These are phyloP conservation scores for Mycosphaerella sp. DNA, from an alignment of 2,329 filamentous ascomycete genomes.

Conservation along the genomic window DNA sequence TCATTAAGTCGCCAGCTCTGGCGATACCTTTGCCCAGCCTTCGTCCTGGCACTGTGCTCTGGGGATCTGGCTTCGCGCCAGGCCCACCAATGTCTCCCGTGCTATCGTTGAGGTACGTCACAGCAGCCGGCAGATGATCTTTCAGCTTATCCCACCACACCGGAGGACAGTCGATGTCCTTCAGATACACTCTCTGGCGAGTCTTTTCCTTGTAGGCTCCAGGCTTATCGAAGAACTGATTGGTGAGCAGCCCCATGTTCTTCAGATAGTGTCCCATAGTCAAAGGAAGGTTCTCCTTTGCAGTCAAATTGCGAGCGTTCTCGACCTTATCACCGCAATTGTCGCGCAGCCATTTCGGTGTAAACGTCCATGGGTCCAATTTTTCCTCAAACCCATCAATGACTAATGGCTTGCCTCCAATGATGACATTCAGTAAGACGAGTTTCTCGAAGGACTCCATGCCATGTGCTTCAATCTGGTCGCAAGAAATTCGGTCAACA, in stretches of 20 bases:
- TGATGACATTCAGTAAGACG: conserved; percentile 73
- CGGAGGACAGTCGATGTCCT: conserved; percentile 90
- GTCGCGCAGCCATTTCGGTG: conserved; percentile 68
- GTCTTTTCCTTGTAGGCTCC: conserved; percentile 71
- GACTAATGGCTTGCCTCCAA: conserved; percentile 79
- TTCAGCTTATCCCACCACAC: conserved; percentile 79
- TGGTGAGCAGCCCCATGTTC: conserved; percentile 75
- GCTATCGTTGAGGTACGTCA: conserved; percentile 87
- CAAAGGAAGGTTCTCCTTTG: conserved; percentile 69
- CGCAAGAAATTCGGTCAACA: conserved; percentile 70
- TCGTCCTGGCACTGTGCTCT: conserved; percentile 37
- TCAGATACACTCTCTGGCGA: conserved; percentile 84
- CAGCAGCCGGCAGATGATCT: conserved; percentile 67
- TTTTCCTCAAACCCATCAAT: conserved; percentile 80
- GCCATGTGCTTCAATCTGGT: conserved; percentile 71
- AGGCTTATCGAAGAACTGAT: conserved; percentile 65
- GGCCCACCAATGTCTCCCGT: conserved; percentile 54
- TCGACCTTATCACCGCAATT: conserved; percentile 78
- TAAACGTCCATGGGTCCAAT: conserved; percentile 73
- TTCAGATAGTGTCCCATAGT: conserved; percentile 86
- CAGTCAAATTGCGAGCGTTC: conserved; percentile 72
- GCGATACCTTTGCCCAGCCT: conserved; percentile 55
- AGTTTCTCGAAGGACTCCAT: conserved; percentile 79
- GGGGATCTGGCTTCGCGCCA: conserved; percentile 47
- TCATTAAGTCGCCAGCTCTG: conserved; percentile 88